Base-by-base conservation (phyloP, 768 basidiomycete genomes). In the Tricholoma furcatifolium region DNA sequence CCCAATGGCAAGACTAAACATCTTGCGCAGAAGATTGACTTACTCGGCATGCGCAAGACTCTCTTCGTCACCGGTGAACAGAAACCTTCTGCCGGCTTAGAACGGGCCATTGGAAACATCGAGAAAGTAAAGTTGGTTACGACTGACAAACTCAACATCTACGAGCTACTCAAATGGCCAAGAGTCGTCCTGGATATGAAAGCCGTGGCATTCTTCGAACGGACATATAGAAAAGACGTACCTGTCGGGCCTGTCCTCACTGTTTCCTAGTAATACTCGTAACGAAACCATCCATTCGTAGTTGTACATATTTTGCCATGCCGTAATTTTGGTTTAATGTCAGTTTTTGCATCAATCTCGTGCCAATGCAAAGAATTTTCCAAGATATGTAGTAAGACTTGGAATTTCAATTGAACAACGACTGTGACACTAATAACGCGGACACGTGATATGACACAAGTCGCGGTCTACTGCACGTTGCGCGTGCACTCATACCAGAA, bases 101-200 rank as follows among this genome's bases (percentile, higher is more conserved):
- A 74, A 51, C 75, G 85, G 34, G 82, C 87, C 4, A 81, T 84
- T 46, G 70, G 77, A 34, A 95, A 95, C 68, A 72, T 98, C 20
- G 79, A 79, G n/a, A 76, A 78, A 43, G 78, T 91, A 21, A 81
- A 84, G 42, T 71, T 88, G 42, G 75, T 76, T 35, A 82, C 81
- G 2, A 83, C 83, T 15, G 72, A 83, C 35, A 80, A 91, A 43
- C 71, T 92, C 50, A 83, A 77, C 18, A 85, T 96, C 14, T 95
- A 91, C 70, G 88, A 96, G 63, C 66, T 91, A 38, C 69, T 98
- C 62, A 88, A 84, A 69, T 92, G 92, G 84, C 83, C 84, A 53
- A 83, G 89, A 61, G 70, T 94, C 27, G 76, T 97, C 32, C 62
- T 98, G 65, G 95, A 98, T 63, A 63, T 88, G 54, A 80, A 83